phyloP scores from a whole-genome alignment of 176 grass and related monocot genomes.

The Avena eriantha region DNA sequence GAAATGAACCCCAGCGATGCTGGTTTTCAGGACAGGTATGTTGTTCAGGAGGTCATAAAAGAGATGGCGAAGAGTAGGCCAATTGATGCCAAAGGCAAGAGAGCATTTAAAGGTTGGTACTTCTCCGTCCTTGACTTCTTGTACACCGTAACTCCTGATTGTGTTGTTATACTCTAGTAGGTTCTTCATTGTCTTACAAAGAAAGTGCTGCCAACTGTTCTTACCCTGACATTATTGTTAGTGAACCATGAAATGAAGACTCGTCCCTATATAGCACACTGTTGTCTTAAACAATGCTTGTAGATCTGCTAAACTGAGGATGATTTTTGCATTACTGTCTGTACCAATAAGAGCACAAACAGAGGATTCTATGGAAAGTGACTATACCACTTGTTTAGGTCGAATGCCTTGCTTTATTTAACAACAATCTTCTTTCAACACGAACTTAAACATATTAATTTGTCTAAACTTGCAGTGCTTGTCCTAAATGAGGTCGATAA shows the following conservation, averaged over 20 bases:
- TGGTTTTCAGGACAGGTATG: slow-evolving; percentile 96
- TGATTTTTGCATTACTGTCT: not conserved
- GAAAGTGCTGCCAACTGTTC: not conserved
- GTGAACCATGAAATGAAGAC: not conserved
- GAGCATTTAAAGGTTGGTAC: slow-evolving; percentile 81
- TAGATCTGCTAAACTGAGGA: not conserved
- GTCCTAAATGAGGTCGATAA: slow-evolving; percentile 99
- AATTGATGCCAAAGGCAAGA: slow-evolving; percentile 91
- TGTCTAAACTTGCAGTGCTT: slow-evolving; percentile 62
- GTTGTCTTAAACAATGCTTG: not conserved
- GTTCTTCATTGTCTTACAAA: slow-evolving; percentile 15
- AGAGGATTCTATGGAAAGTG: not conserved
- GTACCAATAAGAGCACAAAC: not conserved
- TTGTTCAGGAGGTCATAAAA: slow-evolving; percentile 99
- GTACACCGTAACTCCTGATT: not conserved
- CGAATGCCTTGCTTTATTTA: slow-evolving; percentile 17
- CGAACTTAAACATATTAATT: slow-evolving; percentile 8
- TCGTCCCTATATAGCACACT: not conserved
- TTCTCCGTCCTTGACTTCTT: not conserved
- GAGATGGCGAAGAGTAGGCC: slow-evolving; percentile 96
- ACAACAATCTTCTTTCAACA: not conserved
- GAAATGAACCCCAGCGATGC: slow-evolving; percentile 99
- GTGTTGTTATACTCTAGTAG: not conserved
- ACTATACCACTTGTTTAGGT: not conserved
- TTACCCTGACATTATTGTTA: not conserved